Conservation (phyloP, 1,284 basidiomycete genomes). For the Mrakiaceae sp. region DNA sequence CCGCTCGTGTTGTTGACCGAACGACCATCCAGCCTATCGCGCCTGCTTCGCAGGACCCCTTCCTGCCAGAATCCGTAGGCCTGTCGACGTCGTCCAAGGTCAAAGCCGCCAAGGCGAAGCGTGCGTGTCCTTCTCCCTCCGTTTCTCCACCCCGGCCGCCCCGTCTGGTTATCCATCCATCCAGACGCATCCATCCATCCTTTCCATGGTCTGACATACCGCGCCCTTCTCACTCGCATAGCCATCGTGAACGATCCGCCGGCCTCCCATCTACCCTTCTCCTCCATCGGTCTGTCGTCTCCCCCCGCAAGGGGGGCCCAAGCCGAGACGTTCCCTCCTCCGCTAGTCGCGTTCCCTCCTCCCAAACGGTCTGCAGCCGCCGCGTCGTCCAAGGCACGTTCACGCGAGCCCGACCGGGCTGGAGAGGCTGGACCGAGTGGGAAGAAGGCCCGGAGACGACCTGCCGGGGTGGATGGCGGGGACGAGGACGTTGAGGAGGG, state of each 20-base stretch:
- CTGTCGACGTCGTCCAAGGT: neutral
- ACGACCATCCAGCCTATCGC: neutral
- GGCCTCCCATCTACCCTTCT: neutral
- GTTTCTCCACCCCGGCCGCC: neutral
- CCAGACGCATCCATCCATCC: neutral
- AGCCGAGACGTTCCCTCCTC: neutral
- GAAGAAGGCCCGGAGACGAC: neutral
- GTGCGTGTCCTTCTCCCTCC: conserved; percentile 1
- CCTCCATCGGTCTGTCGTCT: neutral
- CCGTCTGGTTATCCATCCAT: neutral
- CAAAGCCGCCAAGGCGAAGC: neutral
- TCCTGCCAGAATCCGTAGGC: neutral
- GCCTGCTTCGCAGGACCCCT: neutral
- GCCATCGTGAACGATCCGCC: neutral
- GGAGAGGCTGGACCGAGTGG: neutral
- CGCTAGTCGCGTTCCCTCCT: neutral
- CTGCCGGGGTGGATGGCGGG: neutral
- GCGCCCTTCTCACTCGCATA: neutral
- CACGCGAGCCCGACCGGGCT: neutral
- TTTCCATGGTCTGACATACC: neutral
- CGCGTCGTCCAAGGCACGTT: neutral
- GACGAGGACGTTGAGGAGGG: neutral
- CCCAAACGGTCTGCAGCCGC: neutral
- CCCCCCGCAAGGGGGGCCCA: too few relatives aligned
- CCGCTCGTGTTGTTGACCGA: neutral